A percentile compares a stretch with the other conserved stretches of the same genome.
phyloP scores from a whole-genome alignment of 495 filamentous ascomycete species.

The Penicillium malachiteum region DNA sequence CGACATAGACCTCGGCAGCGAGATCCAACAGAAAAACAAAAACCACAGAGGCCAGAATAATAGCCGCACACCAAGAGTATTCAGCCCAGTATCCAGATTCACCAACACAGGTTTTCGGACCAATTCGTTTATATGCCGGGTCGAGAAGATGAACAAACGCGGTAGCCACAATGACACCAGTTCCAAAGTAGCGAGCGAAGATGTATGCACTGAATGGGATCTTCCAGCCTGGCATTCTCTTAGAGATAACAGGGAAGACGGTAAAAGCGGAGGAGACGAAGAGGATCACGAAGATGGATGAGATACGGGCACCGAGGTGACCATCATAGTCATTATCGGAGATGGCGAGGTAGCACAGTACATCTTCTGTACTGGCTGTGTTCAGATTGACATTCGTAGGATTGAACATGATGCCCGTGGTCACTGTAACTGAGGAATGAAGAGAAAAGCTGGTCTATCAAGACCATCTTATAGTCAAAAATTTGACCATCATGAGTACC shows the following conservation, averaged over 20 bases:
- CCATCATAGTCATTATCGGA: slow-evolving; percentile 42
- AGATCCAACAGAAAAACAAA: slow-evolving; percentile 41
- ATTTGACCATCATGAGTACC: slow-evolving; percentile 3
- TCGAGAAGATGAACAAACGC: slow-evolving; percentile 60
- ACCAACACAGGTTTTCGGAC: slow-evolving; percentile 51
- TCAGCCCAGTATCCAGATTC: slow-evolving; percentile 47
- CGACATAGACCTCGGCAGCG: slow-evolving; percentile 48
- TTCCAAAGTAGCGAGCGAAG: slow-evolving; percentile 68
- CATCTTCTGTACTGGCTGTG: slow-evolving; percentile 29
- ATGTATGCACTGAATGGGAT: slow-evolving; percentile 66
- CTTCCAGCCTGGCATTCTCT: slow-evolving; percentile 49
- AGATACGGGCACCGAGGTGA: slow-evolving; percentile 38
- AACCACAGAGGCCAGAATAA: slow-evolving; percentile 30
- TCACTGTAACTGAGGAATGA: not conserved
- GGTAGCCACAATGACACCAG: slow-evolving; percentile 68
- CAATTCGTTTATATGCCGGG: slow-evolving; percentile 51
- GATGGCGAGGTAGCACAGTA: slow-evolving; percentile 34
- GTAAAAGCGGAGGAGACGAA: slow-evolving; percentile 40
- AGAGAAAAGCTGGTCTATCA: not conserved
- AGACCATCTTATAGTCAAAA: slow-evolving; percentile 2
- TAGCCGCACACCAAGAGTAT: slow-evolving; percentile 41
- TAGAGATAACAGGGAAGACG: slow-evolving; percentile 63
- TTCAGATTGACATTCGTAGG: slow-evolving; percentile 32
- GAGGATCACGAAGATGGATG: slow-evolving; percentile 43
- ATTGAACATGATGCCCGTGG: slow-evolving; percentile 20